These are phyloP conservation scores for Lyophyllum shimeji DNA, from an alignment of 768 basidiomycete genomes.

Conservation along the genomic window DNA sequence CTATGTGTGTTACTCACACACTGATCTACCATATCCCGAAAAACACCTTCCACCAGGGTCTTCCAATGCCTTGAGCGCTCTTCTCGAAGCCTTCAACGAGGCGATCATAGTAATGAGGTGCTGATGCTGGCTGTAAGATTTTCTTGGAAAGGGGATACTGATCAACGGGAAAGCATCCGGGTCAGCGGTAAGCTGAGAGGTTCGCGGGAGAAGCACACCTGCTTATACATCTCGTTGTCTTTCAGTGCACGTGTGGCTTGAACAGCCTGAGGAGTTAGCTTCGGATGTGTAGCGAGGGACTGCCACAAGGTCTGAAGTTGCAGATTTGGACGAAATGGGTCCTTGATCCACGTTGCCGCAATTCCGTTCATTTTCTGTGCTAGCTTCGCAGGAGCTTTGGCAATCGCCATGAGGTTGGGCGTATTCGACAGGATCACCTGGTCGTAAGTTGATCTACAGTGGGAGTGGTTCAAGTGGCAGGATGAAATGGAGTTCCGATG, in stretches of 20 bases:
- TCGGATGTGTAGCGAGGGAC: conserved; percentile 68
- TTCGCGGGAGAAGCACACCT: conserved; percentile 48
- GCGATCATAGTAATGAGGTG: conserved; percentile 71
- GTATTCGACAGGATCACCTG: neutral
- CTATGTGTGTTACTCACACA: neutral
- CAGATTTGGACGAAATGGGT: conserved; percentile 76
- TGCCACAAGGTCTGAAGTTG: conserved; percentile 68
- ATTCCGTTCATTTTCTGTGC: conserved; percentile 52
- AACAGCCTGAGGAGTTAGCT: conserved; percentile 60
- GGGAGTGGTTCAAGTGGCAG: neutral
- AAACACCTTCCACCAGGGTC: conserved; percentile 86
- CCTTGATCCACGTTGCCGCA: conserved; percentile 63
- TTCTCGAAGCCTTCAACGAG: conserved; percentile 74
- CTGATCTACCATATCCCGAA: conserved; percentile 65
- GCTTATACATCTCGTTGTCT: conserved; percentile 55
- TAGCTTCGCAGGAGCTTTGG: conserved; percentile 31
- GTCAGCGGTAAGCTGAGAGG: conserved; percentile 10
- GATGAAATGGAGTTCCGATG: neutral
- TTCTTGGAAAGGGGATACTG: conserved; percentile 70
- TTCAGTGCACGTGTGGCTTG: conserved; percentile 55
- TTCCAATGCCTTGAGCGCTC: conserved; percentile 70
- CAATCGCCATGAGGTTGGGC: conserved; percentile 17
- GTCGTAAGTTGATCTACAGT: neutral
- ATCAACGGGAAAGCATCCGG: conserved; percentile 17
- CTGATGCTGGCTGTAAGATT: conserved; percentile 67